A percentile compares a stretch with the other conserved stretches of the same genome.
Evolutionary conservation across 257 asterid genomes (phyloP).

Genomic region (Ocimum tenuiflorum): DNA sequence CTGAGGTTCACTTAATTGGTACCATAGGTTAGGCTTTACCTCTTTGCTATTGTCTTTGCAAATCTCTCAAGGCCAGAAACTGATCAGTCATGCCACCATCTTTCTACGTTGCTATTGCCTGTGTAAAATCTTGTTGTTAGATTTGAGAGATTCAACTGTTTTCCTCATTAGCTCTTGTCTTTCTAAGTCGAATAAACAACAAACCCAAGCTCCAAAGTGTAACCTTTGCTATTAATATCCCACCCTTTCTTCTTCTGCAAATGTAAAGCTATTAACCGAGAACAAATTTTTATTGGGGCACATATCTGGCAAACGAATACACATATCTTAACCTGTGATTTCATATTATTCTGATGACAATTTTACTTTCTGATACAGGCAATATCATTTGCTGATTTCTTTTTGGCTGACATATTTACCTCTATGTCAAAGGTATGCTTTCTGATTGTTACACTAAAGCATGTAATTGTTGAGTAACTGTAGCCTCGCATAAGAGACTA

Average conservation of each 20-base stretch:
- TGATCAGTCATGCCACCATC: not conserved
- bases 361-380: constrained; percentile 55
- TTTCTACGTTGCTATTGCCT: not conserved
- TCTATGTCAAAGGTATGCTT: constrained; percentile 97
- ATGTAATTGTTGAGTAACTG: not conserved
- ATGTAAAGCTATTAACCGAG: constrained; percentile 2
- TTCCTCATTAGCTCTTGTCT: not conserved
- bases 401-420: constrained; percentile 90
- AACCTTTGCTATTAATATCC: not conserved
- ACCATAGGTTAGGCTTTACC: too few species aligned
- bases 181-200: constrained; percentile 6
- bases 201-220: constrained; percentile 1
- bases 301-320: not conserved
- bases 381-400: constrained; percentile 86
- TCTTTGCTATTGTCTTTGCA: too few species aligned
- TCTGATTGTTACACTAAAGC: constrained; percentile 16
- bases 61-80: not conserved
- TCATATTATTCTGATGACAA: constrained; percentile 19
- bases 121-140: too few species aligned
- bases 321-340: not conserved
- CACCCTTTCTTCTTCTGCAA: not conserved
- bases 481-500: not conserved
- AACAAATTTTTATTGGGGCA: constrained; percentile 5
- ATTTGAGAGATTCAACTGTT: too few species aligned
- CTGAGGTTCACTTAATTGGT: not conserved